Evolutionary conservation across 2,329 filamentous ascomycete species (phyloP).

Genomic region (Zasmidium cellare): DNA sequence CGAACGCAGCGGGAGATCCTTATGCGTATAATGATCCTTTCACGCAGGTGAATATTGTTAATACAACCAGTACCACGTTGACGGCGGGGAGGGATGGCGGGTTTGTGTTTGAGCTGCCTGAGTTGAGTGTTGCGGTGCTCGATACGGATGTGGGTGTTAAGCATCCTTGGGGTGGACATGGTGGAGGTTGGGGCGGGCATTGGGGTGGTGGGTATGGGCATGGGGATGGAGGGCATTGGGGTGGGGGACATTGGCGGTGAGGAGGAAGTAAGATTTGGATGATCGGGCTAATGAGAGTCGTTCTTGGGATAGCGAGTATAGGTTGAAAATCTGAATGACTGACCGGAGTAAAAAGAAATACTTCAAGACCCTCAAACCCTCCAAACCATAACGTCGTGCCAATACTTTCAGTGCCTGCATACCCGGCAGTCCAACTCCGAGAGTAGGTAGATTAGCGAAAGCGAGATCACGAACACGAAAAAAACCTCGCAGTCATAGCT

Average conservation of each 20-base stretch:
- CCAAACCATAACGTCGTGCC: no score
- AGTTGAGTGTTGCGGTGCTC: constrained; percentile 58
- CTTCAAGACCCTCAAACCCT: no score
- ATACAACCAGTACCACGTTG: not conserved
- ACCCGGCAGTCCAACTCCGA: not conserved
- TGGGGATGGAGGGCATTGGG: constrained; percentile 4
- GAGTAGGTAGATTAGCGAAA: no score
- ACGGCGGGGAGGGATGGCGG: constrained; percentile 47
- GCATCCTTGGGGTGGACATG: not conserved
- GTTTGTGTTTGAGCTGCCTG: constrained; percentile 55
- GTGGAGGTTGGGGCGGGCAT: not conserved
- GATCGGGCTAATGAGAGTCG: no score
- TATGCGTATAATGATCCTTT: constrained; percentile 53
- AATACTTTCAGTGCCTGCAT: no score
- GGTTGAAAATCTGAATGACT: no score
- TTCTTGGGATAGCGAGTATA: no score
- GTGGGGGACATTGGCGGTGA: constrained; percentile 8
- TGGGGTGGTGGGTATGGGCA: constrained; percentile 1
- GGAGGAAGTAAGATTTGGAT: no score
- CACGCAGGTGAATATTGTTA: constrained; percentile 39
- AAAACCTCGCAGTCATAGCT: not conserved
- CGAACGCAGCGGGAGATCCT: constrained; percentile 33
- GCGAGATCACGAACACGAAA: not conserved
- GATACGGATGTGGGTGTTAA: constrained; percentile 33
- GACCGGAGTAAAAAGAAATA: no score